Percentiles rank a stretch among this genome's conserved stretches.
These are phyloP conservation scores for Vanrija sp. DNA, from an alignment of 1,284 basidiomycete genomes.

Conservation along the genomic window DNA sequence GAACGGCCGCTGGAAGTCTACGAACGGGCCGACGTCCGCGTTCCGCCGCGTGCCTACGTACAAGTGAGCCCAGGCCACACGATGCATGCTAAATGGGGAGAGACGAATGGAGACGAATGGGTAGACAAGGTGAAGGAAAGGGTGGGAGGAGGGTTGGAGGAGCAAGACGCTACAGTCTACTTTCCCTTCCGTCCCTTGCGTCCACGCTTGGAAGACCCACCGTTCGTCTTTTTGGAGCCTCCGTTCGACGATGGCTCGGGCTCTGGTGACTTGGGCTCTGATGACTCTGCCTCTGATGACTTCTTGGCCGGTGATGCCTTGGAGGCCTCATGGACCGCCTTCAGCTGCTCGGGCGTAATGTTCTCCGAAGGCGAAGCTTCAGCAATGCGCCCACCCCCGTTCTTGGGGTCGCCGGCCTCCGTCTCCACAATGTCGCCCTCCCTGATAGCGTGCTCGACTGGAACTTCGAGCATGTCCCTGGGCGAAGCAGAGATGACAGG, in stretches of 20 bases:
- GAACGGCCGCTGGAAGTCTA: slow-evolving; percentile 8
- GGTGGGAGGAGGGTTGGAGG: background rate
- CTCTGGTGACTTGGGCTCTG: no score
- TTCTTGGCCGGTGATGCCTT: no score
- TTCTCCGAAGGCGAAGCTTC: no score
- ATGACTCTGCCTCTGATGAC: no score
- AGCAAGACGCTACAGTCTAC: slow-evolving; percentile 4
- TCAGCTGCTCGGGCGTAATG: no score
- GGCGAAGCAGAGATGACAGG: slow-evolving; percentile 1
- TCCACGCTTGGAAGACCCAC: background rate
- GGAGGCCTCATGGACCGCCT: no score
- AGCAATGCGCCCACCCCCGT: no score
- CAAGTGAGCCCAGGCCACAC: background rate
- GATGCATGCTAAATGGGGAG: slow-evolving; percentile 4
- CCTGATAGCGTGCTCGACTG: background rate
- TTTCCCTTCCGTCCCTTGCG: slow-evolving; percentile 12
- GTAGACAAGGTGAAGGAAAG: background rate
- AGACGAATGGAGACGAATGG: background rate
- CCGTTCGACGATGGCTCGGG: no score
- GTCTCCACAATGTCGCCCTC: slow-evolving; percentile 3
- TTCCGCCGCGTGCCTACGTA: background rate
- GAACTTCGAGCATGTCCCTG: background rate
- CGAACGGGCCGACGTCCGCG: background rate
- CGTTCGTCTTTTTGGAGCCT: slow-evolving; percentile 3
- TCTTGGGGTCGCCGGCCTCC: background rate